Base-by-base conservation (phyloP, 2,329 filamentous ascomycete genomes). In the Colletotrichum sp. region DNA sequence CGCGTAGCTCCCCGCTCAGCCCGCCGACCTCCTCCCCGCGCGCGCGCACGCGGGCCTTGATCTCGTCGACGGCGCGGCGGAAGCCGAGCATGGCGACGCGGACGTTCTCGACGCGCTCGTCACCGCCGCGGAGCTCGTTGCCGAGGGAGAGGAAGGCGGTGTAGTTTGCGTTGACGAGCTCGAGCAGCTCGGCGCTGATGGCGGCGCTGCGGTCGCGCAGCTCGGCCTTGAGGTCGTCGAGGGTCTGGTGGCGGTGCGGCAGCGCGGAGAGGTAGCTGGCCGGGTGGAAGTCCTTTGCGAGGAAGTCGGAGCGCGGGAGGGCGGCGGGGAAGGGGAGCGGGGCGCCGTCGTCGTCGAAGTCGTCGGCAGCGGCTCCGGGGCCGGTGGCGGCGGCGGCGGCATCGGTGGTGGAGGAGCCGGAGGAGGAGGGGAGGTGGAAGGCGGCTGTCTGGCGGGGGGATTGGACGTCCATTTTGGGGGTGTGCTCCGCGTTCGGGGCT, bases 121-220 rank as follows among this genome's bases (percentile, higher is more conserved):
- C 96, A 9, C 98, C 98, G 4, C 96, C 96, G 70, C 92, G 92
- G 59, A 99, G 87, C 80, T 95, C 95, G 63, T 91, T 92, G 0
- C 97, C 98, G 0, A 99, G 87, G 0, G 93, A 93, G 6, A 99
- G 86, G 80, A 99, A 99, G 73, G 96, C 94, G 64, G 95, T 94
- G 83, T 99, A 99, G 85, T 99, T 98, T 68, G 94, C 91, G 82
- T 99, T 99, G 79, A 99, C 97, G 9, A 99, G 91, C 86, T 98
- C 96, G 22, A 99, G 89, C 4, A 99, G 90, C 86, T 99, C 97
- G 78, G 94, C 92, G 81, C 93, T 95, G 77, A 99, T 93, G 25
- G 93, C 90, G 79, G 95, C 92, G 79, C 93, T 95, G 69, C 98
- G 91, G 75, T 96, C 92, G 61, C 96, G 93, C 19, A 99, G 89